phyloP scores from a whole-genome alignment of 2,329 filamentous ascomycete genomes.

The Phyllosticta ampelicida region DNA sequence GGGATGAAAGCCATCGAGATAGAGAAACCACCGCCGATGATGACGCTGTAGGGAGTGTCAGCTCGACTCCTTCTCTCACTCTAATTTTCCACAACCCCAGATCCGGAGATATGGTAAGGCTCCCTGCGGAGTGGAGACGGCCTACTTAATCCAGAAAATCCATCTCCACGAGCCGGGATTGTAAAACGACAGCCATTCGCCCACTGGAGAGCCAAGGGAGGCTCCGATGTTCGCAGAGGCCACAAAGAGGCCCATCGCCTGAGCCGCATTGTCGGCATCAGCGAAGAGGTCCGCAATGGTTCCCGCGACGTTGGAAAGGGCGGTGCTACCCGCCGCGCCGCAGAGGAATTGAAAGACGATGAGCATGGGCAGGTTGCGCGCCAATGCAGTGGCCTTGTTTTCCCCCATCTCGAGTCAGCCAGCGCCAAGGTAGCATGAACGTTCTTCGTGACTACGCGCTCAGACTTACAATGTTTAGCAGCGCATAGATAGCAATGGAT shows the following conservation, averaged over 20 bases:
- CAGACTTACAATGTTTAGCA: conserved; percentile 9
- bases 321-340: conserved; percentile 10
- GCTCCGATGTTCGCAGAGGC: conserved; percentile 9
- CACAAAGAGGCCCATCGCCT: conserved; percentile 11
- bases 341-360: conserved; percentile 11
- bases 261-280: conserved; percentile 11
- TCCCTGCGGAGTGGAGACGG: no score
- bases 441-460: neutral
- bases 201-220: conserved; percentile 8
- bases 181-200: conserved; percentile 9
- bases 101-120: neutral
- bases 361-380: conserved; percentile 9
- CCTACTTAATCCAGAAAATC: conserved; percentile 11
- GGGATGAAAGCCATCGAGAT: conserved; percentile 3
- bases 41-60: neutral
- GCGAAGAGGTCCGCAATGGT: conserved; percentile 11
- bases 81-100: neutral
- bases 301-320: conserved; percentile 10
- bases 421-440: neutral
- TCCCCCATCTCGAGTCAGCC: neutral
- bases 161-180: conserved; percentile 9
- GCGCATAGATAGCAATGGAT: conserved; percentile 8
- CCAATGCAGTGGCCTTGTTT: conserved; percentile 5
- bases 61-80: neutral
- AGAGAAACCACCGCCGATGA: conserved; percentile 9